Base-by-base conservation (phyloP, 805 yeast species). In the Myxozyma lipomycoides region DNA sequence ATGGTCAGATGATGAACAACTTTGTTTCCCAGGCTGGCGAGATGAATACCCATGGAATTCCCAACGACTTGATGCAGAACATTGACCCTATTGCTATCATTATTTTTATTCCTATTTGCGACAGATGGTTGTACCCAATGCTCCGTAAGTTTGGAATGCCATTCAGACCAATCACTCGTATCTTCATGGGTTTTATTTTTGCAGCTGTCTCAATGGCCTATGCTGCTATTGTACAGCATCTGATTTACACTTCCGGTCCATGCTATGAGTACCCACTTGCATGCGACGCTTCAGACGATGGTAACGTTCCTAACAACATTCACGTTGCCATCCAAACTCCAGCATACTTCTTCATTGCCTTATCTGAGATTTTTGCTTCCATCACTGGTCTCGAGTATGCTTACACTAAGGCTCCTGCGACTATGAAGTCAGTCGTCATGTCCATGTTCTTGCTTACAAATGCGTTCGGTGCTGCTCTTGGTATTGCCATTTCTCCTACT, bases 331-430 rank as follows among this genome's bases (percentile, higher is more conserved):
- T 80, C 54, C 90, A 84, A 70, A 73, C 76, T n/a, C 84, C 84
- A 17, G 84, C 88, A 3, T 86, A 85, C 67, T 75, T 83, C 39
- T 70, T 86, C 56, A 80, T 83, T 67, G 91, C 86, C 10, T 65
- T 83, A 47, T 79, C 89, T 17, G 95, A 86, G 68, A 84, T 85
- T 58, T 77, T 86, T 60, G 89, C 90, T 28, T 82, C 86, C 46
- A 78, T 84, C 61, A 84, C 93, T 21, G 93, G 91, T 61, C 77
- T 83, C 60, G 93, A 86, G 70, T 84, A 83, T 64, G 95, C 95
- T 18, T 86, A 83, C 70, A 81, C 89, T 24, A 83, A 85, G 71
- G 91, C 93, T 4, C 93, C 93, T 38, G 75, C 74, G 6, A 70
- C 76, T 44, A 80, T 81, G 85, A 79, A 79, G 67, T 77, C 84